phyloP scores from a whole-genome alignment of 305 asterid genomes.

The Nicotiana rustica region DNA sequence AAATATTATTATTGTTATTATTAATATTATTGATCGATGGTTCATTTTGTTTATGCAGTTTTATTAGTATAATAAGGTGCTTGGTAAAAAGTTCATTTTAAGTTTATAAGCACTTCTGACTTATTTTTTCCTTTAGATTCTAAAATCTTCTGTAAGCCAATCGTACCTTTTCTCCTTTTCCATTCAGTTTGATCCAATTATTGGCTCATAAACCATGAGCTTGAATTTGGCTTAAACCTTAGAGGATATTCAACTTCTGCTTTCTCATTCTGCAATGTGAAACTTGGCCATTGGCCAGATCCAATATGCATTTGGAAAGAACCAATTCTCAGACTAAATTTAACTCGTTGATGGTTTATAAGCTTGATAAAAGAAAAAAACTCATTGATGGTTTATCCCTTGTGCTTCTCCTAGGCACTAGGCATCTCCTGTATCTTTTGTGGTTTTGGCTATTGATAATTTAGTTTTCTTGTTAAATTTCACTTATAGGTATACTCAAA shows the following conservation, averaged over 20 bases:
- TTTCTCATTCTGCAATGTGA: slow-evolving; percentile 12
- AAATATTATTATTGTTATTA: no score
- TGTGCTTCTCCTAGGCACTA: slow-evolving; percentile 24
- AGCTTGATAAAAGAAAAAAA: no score
- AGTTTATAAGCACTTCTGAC: no score
- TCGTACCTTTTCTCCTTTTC: slow-evolving; percentile 9
- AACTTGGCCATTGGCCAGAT: not conserved
- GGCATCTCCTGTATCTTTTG: not conserved
- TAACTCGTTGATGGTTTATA: not conserved
- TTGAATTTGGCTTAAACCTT: not conserved
- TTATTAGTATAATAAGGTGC: no score
- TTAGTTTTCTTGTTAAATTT: slow-evolving; percentile 41
- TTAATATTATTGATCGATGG: no score
- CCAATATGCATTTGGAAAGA: slow-evolving; percentile 5
- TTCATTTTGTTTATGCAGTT: no score
- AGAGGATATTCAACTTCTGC: slow-evolving; percentile 19
- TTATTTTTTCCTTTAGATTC: no score
- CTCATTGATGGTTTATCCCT: slow-evolving; percentile 19
- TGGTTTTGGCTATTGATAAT: slow-evolving; percentile 5
- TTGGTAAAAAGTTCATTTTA: no score
- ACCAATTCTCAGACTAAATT: not conserved
- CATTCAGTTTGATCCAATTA: not conserved
- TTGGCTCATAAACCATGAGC: not conserved
- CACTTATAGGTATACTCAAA: slow-evolving; percentile 73
- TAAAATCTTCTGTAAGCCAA: not conserved